phyloP scores from a whole-genome alignment of 768 basidiomycete genomes.

The Crassisporium funariophilum region DNA sequence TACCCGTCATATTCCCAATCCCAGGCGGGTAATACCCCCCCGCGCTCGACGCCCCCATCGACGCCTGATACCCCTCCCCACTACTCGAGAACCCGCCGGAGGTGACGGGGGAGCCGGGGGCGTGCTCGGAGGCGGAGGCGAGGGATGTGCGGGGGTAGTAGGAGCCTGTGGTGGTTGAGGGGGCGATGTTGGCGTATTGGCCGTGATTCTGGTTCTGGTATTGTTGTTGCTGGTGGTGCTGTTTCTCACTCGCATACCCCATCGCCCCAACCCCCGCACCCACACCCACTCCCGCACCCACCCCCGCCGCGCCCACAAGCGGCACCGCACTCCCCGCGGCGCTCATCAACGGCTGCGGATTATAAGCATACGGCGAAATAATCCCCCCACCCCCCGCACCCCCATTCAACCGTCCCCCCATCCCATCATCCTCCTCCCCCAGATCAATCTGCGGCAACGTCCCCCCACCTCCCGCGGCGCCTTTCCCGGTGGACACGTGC shows the following conservation, averaged over 20 bases:
- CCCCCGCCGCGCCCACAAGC: background rate
- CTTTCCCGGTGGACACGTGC: conserved; percentile 14
- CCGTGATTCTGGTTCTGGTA: background rate
- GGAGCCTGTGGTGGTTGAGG: background rate
- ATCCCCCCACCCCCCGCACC: conserved; percentile 25
- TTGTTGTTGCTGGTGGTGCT: background rate
- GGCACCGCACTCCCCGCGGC: conserved; percentile 7
- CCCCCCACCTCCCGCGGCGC: conserved; percentile 15
- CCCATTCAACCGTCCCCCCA: conserved; percentile 24
- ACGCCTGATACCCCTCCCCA: background rate
- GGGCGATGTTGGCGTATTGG: background rate
- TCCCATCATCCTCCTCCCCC: conserved; percentile 24
- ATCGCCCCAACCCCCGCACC: conserved; percentile 7
- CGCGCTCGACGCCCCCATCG: background rate
- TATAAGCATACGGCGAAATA: conserved; percentile 26
- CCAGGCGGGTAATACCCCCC: background rate
- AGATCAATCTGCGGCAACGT: conserved; percentile 20
- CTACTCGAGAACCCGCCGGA: background rate
- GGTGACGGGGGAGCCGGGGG: background rate
- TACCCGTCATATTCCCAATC: too few species aligned
- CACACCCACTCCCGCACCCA: conserved; percentile 14
- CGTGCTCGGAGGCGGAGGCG: background rate
- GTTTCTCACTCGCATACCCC: conserved; percentile 1
- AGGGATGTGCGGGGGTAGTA: background rate
- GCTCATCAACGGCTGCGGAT: conserved; percentile 4